Percentiles rank a stretch among this genome's conserved stretches.
Evolutionary conservation across 176 grass and related monocot species (phyloP).

Genomic region (Triticum dicoccoides): DNA sequence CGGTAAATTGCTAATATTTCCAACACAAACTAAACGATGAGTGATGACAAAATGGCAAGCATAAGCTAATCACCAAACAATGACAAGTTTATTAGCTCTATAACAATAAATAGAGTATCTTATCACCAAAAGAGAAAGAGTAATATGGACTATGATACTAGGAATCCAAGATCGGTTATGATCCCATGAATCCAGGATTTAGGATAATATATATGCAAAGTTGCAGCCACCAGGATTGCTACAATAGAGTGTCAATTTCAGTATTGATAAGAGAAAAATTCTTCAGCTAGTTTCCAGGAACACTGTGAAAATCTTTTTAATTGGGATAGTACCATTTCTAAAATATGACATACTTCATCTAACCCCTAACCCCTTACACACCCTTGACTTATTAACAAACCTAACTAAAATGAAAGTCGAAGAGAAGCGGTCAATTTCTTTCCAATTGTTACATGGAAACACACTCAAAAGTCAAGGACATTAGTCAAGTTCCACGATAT

Average conservation of each 20-base stretch:
- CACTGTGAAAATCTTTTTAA: too few relatives aligned
- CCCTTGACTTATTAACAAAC: background rate
- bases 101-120: background rate
- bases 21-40: too few relatives aligned
- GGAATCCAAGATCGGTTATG: background rate
- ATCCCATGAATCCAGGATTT: too few relatives aligned
- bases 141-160: background rate
- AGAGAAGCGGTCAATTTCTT: background rate
- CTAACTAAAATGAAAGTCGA: background rate
- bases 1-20: too few relatives aligned
- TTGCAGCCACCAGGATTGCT: too few relatives aligned
- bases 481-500: background rate
- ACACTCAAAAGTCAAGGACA: background rate
- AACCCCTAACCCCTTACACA: background rate
- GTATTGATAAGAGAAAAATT: too few relatives aligned
- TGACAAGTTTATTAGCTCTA: too few relatives aligned
- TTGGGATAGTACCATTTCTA: too few relatives aligned
- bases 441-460: background rate
- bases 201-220: too few relatives aligned
- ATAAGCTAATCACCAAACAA: background rate
- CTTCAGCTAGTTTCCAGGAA: too few relatives aligned
- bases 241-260: too few relatives aligned
- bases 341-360: background rate
- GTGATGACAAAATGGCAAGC: background rate
- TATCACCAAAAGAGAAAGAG: background rate